Evolutionary conservation across 345 rosid genomes (phyloP), one percentile per base, ranked within the genome.

Genomic region (Lepidium africanum): DNA sequence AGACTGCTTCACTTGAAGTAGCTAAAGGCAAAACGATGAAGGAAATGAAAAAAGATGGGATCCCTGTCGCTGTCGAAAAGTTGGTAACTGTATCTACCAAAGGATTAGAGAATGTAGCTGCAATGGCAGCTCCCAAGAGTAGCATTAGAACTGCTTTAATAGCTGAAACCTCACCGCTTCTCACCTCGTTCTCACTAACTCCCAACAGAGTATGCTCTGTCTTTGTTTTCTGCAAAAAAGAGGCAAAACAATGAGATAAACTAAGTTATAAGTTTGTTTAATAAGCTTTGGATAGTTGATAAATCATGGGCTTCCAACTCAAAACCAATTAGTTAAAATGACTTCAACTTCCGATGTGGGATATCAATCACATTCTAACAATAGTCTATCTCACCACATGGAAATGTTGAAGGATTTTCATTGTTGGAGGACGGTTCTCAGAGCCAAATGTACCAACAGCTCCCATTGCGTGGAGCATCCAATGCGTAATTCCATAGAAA

Each of bases 1-100:
- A 89, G 23, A 91, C 96, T 1, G 97, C 84, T 87, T 94, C 97
- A 59, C 99, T 86, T 14, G 97, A 86, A 76, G 97, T 94, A 52
- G 97, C 99, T 71, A 91, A 74, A 42, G 99, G 99, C 74, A 94
- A 83, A 32, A 77, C 96, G 27, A 94, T 85, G 60, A 91, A 94
- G 9, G 99, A 94, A 76, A 91, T 91, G 81, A 94, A 94, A 82
- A 94, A 94, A 61, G 97, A 75, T 11, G 99, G 96, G 69, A 94
- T 91, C 54, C 89, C 84, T n/a, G 99, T 91, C 4, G 96, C 95
- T 61, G 74, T 79, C 1, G 97, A 94, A 71, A 91, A 91, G 75
- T 89, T 82, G 69, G 89, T 88, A 17, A 91, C 96, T 5, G 84
- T 92, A 67, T 94, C 99, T 2, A 91, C 99, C n/a, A 91, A 83